Base-by-base conservation (phyloP, 768 basidiomycete species). In the Lactifluus rugatus region DNA sequence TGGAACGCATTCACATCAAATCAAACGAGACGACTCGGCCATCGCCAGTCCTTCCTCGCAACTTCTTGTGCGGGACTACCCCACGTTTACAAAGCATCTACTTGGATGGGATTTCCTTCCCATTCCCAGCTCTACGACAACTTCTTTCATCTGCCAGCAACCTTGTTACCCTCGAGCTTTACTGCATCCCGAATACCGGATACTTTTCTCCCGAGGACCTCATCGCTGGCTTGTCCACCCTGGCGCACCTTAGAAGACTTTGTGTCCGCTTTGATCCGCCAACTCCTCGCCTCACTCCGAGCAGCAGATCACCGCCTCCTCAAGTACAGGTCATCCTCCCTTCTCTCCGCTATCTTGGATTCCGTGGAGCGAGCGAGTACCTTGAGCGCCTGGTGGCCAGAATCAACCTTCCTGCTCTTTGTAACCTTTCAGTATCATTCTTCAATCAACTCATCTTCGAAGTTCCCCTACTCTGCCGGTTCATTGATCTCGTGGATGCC, bases 1-100 rank as follows among this genome's bases (percentile, higher is more conserved):
- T 46, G 11, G 52, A 49, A 13, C 58, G 61, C 0, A 48, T 60
- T 28, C 47, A 39, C 2, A 60, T 11, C 58, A 73, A 48, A 68
- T 78, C 23, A 61, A 32, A 39, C 63, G 5, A 54, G 75, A 0
- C 66, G 76, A 9, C 65, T 68, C n/a, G 57, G 58, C 1, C 78
- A 78, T 53, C 69, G 75, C 42, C 11, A 1, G 8, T 67, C 49
- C 17, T 57, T 21, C 32, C 41, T n/a, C 13, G 37, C 0, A 48
- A 13, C 26, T 57, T 52, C 31, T 34, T 57, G 42, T 34, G 34
- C 11, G 44, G 56, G 13, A 46, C 19, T 7, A 9, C 56, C 3
- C 56, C 56, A 5, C 50, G 49, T 31, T 31, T 57, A 45, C 42
- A 21, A 9, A 23, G 25, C 7, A 19, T 56, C 13, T n/a, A 36